Base-by-base conservation (phyloP, 1,284 basidiomycete species). In the Inonotus obliquus region DNA sequence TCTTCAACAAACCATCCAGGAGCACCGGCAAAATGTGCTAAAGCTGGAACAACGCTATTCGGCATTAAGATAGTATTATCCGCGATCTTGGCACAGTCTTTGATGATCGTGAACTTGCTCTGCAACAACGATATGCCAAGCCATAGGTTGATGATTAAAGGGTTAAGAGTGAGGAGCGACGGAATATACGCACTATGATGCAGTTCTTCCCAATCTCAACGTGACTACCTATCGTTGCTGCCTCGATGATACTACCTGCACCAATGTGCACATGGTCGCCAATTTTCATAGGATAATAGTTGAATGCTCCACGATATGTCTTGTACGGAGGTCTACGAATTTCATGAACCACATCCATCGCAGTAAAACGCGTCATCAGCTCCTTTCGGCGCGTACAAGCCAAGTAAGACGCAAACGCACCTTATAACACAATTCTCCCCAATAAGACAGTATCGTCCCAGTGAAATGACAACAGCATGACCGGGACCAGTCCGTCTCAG, bases 201-300 rank as follows among this genome's bases (percentile, higher is more conserved):
- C 95, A 96, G 71, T 94, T 92, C 74, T 91, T 91, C 27, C 97
- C 96, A 64, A 99, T 97, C 69, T 96, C 88, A 41, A 98, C 95
- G 67, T 96, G 88, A 70, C 89, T 92, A 0, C 97, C 97, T 37
- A 99, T 94, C 1, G 88, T 91, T 0, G 96, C 95, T 0, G 97
- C 96, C 76, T 99, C 96, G 14, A 99, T 83, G 57, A 99, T 85
- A 32, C 85, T 86, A 63, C 86, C 85, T 17, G 89, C 83, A 4
- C 96, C 97, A 54, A 99, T 92, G 64, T 94, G 89, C 27, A 98
- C 96, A 71, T 93, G 89, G 74, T 99, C 96, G 1, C 94, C 92
- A 29, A 99, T 87, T 72, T 96, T 95, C 86, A 98, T 93, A 1
- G 97, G 96, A 70, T 98, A 98, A 75, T 97, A 98, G 68, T 97